A percentile compares a stretch with the other conserved stretches of the same genome.
These are phyloP conservation scores for Sorghum bicolor DNA, from an alignment of 176 grass and related monocot species.

Conservation along the genomic window DNA sequence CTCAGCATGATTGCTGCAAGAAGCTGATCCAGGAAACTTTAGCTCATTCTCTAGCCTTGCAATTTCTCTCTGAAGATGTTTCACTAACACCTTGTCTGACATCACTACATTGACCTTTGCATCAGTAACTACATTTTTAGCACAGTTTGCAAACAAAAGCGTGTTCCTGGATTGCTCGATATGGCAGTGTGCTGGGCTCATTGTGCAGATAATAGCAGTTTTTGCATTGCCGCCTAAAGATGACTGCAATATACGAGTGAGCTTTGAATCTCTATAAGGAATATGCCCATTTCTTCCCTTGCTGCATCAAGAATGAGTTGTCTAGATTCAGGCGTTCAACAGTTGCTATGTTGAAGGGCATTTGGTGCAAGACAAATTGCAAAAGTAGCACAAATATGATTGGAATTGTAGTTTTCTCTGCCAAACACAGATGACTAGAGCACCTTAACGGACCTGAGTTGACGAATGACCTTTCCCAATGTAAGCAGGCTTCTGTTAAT, in stretches of 20 bases:
- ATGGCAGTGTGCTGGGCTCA: constrained; percentile 79
- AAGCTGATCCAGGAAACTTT: constrained; percentile 45
- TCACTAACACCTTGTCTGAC: constrained; percentile 86
- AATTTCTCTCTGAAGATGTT: constrained; percentile 81
- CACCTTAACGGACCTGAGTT: constrained; percentile 63
- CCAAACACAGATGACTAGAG: not conserved
- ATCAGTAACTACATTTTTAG: constrained; percentile 71
- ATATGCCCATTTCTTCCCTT: constrained; percentile 81
- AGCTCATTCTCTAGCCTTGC: constrained; percentile 68
- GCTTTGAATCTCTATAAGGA: constrained; percentile 91
- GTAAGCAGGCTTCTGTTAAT: constrained; percentile 93
- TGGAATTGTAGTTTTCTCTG: not conserved
- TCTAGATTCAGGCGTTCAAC: not conserved
- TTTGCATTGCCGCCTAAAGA: constrained; percentile 84
- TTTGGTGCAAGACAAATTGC: not conserved
- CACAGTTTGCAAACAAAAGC: constrained; percentile 82
- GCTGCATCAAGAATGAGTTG: constrained; percentile 36
- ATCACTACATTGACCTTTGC: constrained; percentile 86
- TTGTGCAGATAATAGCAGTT: constrained; percentile 90
- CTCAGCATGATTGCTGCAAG: constrained; percentile 47
- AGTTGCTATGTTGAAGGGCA: not conserved
- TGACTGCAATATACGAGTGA: constrained; percentile 83
- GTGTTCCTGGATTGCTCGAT: constrained; percentile 88
- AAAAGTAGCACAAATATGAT: not conserved
- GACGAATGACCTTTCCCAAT: constrained; percentile 90